phyloP scores from a whole-genome alignment of 2,329 filamentous ascomycete species.

The Pseudogymnoascus sp. region DNA sequence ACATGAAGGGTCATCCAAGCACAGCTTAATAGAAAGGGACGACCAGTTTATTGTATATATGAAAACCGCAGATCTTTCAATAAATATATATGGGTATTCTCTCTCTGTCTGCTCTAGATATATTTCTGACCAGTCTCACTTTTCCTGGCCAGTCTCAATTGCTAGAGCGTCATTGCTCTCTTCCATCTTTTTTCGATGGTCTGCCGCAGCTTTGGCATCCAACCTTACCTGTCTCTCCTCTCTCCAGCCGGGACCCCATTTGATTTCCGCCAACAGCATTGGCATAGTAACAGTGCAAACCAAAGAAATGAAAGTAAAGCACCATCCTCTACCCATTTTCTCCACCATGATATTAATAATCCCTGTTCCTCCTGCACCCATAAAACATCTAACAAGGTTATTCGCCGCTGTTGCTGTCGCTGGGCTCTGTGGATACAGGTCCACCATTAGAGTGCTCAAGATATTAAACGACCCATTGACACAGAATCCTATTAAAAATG shows the following conservation, averaged over 20 bases:
- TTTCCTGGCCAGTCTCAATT: neutral
- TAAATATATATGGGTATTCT: neutral
- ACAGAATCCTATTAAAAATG: slow-evolving; percentile 48
- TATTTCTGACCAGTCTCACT: neutral
- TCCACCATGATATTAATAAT: slow-evolving; percentile 14
- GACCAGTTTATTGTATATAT: neutral
- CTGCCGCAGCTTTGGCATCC: slow-evolving; percentile 24
- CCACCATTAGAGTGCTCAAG: slow-evolving; percentile 13
- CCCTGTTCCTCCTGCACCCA: slow-evolving; percentile 9
- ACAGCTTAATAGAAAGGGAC: neutral
- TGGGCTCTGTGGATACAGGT: slow-evolving; percentile 11
- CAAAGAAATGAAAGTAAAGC: slow-evolving; percentile 38
- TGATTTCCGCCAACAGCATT: slow-evolving; percentile 40
- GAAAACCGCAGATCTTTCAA: neutral
- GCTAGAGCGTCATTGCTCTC: neutral
- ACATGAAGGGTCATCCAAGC: neutral
- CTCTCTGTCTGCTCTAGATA: neutral
- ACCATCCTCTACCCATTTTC: slow-evolving; percentile 16
- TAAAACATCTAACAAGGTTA: slow-evolving; percentile 11
- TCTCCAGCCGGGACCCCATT: slow-evolving; percentile 41
- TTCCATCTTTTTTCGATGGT: slow-evolving; percentile 22
- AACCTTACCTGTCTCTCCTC: slow-evolving; percentile 39
- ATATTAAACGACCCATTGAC: slow-evolving; percentile 55
- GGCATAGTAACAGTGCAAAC: slow-evolving; percentile 42
- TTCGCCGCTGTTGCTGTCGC: slow-evolving; percentile 12